Percentiles rank a stretch among this genome's conserved stretches.
Conservation (phyloP, 2,329 filamentous ascomycete species). For the Pseudogymnoascus sp. region DNA sequence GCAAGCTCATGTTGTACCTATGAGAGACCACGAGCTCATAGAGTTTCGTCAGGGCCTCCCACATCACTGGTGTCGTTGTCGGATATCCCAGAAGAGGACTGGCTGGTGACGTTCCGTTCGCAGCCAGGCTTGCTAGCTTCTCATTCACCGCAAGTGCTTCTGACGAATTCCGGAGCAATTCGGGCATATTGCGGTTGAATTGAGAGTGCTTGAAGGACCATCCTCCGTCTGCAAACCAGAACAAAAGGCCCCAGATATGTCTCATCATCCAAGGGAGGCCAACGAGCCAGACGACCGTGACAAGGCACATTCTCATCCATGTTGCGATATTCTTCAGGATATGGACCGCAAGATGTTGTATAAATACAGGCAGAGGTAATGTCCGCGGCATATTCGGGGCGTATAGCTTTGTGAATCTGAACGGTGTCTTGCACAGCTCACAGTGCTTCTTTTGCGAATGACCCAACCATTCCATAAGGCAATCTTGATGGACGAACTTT, state of each 20-base stretch:
- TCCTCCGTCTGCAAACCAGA: conserved; percentile 54
- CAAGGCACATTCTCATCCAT: conserved; percentile 72
- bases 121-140: conserved; percentile 20
- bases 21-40: not conserved
- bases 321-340: conserved; percentile 62
- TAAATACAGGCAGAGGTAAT: conserved; percentile 73
- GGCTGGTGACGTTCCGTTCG: conserved; percentile 26
- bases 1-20: not conserved
- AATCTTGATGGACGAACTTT: conserved; percentile 96
- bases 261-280: conserved; percentile 87
- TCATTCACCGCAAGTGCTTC: conserved; percentile 20
- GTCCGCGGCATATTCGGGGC: conserved; percentile 84
- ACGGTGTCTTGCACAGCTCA: conserved; percentile 97
- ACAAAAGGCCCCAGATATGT: conserved; percentile 84
- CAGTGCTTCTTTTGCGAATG: conserved; percentile 99
- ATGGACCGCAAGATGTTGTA: conserved; percentile 71
- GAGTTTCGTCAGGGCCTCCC: not conserved
- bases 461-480: conserved; percentile 96
- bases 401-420: conserved; percentile 97
- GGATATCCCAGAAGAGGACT: conserved; percentile 23
- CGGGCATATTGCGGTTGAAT: not conserved
- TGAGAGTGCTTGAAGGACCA: conserved; percentile 22
- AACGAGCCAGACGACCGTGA: conserved; percentile 79
- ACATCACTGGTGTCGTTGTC: conserved; percentile 32
- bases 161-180: conserved; percentile 15